phyloP scores from a whole-genome alignment of 441 rosid species.

The Adansonia gregorii region DNA sequence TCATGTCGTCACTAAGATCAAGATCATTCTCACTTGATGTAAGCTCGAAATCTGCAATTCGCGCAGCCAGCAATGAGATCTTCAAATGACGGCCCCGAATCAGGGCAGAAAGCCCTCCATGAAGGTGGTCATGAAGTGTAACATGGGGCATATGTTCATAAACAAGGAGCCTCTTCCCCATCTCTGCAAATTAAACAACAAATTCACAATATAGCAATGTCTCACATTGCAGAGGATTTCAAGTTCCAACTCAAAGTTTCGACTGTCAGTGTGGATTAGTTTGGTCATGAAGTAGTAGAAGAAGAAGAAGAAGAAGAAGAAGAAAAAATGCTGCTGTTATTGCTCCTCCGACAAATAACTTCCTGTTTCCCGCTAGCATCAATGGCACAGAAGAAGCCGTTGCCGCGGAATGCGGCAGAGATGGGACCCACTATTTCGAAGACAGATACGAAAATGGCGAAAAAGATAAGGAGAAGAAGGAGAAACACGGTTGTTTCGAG shows the following conservation, averaged over 20 bases:
- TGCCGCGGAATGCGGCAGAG: conserved; percentile 69
- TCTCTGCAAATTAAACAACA: conserved; percentile 68
- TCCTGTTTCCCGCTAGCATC: conserved; percentile 85
- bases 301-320: conserved; percentile 23
- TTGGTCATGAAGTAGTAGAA: conserved; percentile 45
- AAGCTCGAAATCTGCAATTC: conserved; percentile 80
- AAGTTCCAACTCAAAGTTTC: conserved; percentile 77
- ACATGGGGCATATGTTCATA: conserved; percentile 73
- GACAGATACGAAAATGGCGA: conserved; percentile 48
- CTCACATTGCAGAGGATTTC: conserved; percentile 71
- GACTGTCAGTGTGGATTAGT: conserved; percentile 73
- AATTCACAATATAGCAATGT: conserved; percentile 65
- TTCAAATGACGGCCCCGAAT: conserved; percentile 56
- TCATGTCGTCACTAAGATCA: conserved; percentile 48
- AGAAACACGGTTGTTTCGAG: conserved; percentile 27
- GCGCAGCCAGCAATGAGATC: conserved; percentile 58
- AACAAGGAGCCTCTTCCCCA: conserved; percentile 72
- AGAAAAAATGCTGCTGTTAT: conserved; percentile 50
- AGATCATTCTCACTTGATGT: conserved; percentile 54
- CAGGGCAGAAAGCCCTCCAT: conserved; percentile 65
- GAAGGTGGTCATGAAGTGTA: conserved; percentile 67
- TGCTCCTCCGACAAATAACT: conserved; percentile 72
- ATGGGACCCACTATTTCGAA: conserved; percentile 85
- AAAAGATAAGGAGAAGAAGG: conserved; percentile 40
- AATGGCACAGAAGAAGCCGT: conserved; percentile 84